These are phyloP conservation scores for Schizothecium vesticola DNA, from an alignment of 495 filamentous ascomycete genomes.

Conservation along the genomic window DNA sequence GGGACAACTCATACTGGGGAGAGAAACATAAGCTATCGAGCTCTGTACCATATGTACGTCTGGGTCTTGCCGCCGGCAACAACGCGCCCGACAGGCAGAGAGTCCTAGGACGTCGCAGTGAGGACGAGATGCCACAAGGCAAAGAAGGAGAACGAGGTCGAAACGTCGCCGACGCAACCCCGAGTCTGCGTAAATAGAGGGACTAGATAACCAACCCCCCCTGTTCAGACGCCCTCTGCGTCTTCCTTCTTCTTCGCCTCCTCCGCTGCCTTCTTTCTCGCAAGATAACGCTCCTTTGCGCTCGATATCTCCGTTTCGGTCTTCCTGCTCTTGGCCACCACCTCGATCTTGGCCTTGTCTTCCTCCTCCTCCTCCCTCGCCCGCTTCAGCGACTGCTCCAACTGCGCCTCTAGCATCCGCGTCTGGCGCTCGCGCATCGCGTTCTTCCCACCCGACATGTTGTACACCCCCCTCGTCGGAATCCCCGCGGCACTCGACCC, in stretches of 20 bases:
- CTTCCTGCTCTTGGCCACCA: conserved; percentile 65
- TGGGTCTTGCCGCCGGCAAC: not conserved
- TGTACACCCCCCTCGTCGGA: conserved; percentile 42
- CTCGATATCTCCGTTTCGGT: conserved; percentile 77
- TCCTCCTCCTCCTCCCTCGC: conserved; percentile 69
- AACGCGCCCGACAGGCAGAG: not conserved
- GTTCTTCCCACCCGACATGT: conserved; percentile 40
- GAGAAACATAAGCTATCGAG: not conserved
- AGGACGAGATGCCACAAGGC: not conserved
- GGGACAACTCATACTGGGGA: not conserved
- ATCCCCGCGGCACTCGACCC: conserved; percentile 32
- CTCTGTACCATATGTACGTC: not conserved
- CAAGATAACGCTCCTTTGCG: conserved; percentile 82
- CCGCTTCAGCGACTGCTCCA: conserved; percentile 69
- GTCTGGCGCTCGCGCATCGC: conserved; percentile 76
- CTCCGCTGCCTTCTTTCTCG: conserved; percentile 75
- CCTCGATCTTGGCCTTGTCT: conserved; percentile 60
- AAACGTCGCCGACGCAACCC: not conserved
- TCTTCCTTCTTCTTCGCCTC: conserved; percentile 53
- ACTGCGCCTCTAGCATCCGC: conserved; percentile 77
- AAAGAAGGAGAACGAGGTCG: not conserved
- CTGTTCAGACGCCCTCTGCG: conserved; percentile 11
- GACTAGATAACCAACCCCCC: not conserved
- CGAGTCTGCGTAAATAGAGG: not conserved
- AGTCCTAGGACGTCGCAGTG: not conserved